A percentile compares a stretch with the other conserved stretches of the same genome.
These are phyloP conservation scores for Suillus variegatus DNA, from an alignment of 768 basidiomycete genomes.

Conservation along the genomic window DNA sequence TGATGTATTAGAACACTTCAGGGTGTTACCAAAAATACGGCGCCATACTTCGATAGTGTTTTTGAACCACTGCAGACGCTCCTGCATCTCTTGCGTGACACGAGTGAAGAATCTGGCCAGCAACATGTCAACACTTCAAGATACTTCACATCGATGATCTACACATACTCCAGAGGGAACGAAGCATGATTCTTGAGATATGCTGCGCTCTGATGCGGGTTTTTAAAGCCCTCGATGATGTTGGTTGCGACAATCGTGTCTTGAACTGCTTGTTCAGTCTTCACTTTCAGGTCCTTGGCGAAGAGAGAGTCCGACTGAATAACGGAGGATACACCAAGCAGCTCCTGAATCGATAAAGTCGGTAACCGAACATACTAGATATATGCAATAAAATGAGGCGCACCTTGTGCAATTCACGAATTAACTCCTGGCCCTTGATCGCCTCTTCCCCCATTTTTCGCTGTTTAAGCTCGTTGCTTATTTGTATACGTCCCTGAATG, in stretches of 20 bases:
- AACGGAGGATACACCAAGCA: slow-evolving; percentile 59
- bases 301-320: slow-evolving; percentile 67
- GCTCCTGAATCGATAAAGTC: slow-evolving; percentile 49
- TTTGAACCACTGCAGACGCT: slow-evolving; percentile 77
- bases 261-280: slow-evolving; percentile 77
- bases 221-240: slow-evolving; percentile 77
- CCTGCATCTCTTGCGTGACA: slow-evolving; percentile 70
- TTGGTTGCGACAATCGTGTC: slow-evolving; percentile 78
- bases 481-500: slow-evolving; percentile 78
- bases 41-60: slow-evolving; percentile 68
- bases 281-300: slow-evolving; percentile 69
- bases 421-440: slow-evolving; percentile 68
- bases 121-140: not conserved
- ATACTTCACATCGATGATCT: not conserved
- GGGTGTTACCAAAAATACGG: not conserved
- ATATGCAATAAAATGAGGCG: not conserved
- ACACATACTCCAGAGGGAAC: slow-evolving; percentile 77
- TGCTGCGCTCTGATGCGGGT: slow-evolving; percentile 67
- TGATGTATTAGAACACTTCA: not conserved
- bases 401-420: slow-evolving; percentile 69
- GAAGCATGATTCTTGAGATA: slow-evolving; percentile 76
- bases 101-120: slow-evolving; percentile 65
- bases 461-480: slow-evolving; percentile 76
- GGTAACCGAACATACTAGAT: not conserved
- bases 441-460: slow-evolving; percentile 77